Base-by-base conservation (phyloP, 768 basidiomycete species). In the Collybia sp. region DNA sequence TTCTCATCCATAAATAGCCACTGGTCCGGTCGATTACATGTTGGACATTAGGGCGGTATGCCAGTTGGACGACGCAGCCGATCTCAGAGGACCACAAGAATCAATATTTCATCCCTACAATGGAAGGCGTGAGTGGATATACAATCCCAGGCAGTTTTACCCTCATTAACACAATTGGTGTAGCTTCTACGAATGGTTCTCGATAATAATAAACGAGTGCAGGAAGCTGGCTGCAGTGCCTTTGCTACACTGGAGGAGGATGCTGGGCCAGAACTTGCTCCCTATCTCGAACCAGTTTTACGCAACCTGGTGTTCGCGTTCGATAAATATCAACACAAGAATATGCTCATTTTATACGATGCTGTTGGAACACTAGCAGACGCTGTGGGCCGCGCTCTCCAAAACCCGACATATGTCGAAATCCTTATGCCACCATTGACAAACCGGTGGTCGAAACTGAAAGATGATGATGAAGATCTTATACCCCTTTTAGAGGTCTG, bases 231-330 rank as follows among this genome's bases (percentile, higher is more conserved):
- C 8, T 99, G 96, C 67, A 94, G 92, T 53, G 96, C 96, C 1
- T 98, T 99, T 58, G 96, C 96, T 11, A 98, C 96, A 12, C 79
- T 98, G 10, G 96, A 99, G 64, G 96, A 99, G 64, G 96, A 98
- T 62, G 96, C 96, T 5, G 95, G 93, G 2, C 58, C 76, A 2
- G 87, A 89, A 54, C 81, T 99, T 43, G 86, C 83, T 10, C 96
- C 96, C 1, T 98, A 88, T 69, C 83, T 98, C 12, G 93, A 95
- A 57, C 25, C 25, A 8, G 25, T 25, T 25, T 25, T 25, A 25
- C 25, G 25, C 25, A 25, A 25, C 25, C 25, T 99, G 44, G 94
- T 98, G 32, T 83, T 91, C 52, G 96, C 96, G 1, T 99, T 98
- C 66, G 82, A 89, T 47, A 97, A 96, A 68, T 99, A 99, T 66